These are phyloP conservation scores for Haematococcus sp. DNA, from an alignment of 139 green algal genomes.

Conservation along the genomic window DNA sequence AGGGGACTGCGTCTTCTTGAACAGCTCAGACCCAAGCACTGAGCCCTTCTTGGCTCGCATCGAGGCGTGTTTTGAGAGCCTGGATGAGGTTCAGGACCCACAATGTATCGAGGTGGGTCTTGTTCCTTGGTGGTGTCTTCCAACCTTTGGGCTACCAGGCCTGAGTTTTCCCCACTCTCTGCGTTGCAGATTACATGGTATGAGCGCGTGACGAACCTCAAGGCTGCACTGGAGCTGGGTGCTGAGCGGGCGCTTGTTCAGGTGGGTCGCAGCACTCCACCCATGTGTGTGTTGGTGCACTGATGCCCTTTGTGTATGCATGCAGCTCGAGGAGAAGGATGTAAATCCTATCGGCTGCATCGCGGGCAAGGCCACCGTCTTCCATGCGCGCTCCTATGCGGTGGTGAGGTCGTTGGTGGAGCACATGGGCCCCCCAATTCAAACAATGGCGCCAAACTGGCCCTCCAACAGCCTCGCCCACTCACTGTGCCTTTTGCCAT, in stretches of 20 bases:
- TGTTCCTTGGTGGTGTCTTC: not conserved
- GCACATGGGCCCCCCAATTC: too few species aligned
- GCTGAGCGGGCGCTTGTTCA: constrained; percentile 37
- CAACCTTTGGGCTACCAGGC: not conserved
- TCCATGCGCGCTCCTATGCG: constrained; percentile 17
- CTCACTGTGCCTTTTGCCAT: too few species aligned
- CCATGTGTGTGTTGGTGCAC: too few species aligned
- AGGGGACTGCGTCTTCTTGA: too few species aligned
- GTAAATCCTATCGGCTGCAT: constrained; percentile 55
- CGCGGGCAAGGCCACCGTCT: constrained; percentile 23
- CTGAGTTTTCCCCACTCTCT: not conserved
- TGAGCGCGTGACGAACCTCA: constrained; percentile 29
- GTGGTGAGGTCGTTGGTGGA: constrained; percentile 23
- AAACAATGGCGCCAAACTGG: too few species aligned
- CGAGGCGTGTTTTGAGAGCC: constrained; percentile 11
- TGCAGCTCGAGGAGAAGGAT: constrained; percentile 27
- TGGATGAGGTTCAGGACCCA: not conserved
- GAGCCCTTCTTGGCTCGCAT: not conserved
- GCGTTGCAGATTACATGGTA: constrained; percentile 40
- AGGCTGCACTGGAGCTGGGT: constrained; percentile 8
- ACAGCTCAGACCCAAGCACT: too few species aligned
- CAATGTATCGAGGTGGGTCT: not conserved
- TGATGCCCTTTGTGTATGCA: not conserved
- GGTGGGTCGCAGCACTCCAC: not conserved
- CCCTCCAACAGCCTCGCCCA: too few species aligned